Percentiles rank a stretch among this genome's conserved stretches.
Conservation (phyloP, 2,329 filamentous ascomycete genomes). For the Zalaria sp. region DNA sequence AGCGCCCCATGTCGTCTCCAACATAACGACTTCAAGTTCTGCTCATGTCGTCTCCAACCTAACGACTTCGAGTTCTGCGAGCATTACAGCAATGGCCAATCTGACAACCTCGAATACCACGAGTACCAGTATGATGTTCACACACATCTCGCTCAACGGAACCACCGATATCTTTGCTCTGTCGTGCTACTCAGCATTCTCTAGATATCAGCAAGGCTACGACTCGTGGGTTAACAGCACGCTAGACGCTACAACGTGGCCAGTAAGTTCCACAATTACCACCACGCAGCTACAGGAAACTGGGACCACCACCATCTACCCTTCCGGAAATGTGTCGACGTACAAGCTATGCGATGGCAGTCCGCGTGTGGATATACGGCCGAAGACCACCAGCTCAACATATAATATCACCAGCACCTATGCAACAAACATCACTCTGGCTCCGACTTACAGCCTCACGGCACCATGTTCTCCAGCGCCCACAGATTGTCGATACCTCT, state of each 20-base stretch:
- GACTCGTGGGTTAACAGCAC: background rate
- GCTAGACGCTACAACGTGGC: background rate
- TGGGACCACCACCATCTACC: conserved; percentile 1
- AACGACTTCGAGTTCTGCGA: too few species aligned
- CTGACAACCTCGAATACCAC: too few species aligned
- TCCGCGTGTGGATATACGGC: conserved; percentile 8
- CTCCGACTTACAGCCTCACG: conserved; percentile 4
- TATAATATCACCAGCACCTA: conserved; percentile 2
- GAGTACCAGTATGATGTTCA: too few species aligned
- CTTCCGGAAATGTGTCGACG: conserved; percentile 1
- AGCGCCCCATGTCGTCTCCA: too few species aligned
- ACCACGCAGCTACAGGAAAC: background rate
- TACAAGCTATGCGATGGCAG: conserved; percentile 13
- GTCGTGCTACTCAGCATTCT: conserved; percentile 1
- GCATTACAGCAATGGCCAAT: too few species aligned
- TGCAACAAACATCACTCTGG: background rate
- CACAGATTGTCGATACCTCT: conserved; percentile 8
- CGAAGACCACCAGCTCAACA: conserved; percentile 5
- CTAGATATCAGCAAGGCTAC: background rate
- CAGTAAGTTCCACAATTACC: background rate
- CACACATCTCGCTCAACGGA: too few species aligned
- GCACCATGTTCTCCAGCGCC: conserved; percentile 6
- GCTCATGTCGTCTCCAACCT: too few species aligned
- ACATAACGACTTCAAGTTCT: too few species aligned
- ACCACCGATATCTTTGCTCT: background rate